Conservation (phyloP, 2,329 filamentous ascomycete genomes). For the Xylogone sp. region DNA sequence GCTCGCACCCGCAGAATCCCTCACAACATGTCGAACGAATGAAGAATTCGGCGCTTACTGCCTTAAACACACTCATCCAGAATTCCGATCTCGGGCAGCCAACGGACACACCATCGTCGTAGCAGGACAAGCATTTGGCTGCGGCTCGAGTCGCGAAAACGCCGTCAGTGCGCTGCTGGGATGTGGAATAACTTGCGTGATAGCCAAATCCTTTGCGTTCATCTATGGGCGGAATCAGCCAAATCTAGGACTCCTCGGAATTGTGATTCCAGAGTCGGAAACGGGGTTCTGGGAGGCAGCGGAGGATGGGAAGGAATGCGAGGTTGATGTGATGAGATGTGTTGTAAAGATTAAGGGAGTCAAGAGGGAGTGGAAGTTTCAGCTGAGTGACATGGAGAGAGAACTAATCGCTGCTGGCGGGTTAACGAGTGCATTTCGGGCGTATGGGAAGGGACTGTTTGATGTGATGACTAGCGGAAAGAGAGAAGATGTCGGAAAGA, state of each 20-base stretch:
- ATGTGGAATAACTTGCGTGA: constrained; percentile 36
- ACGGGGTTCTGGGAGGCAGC: constrained; percentile 34
- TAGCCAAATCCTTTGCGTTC: constrained; percentile 41
- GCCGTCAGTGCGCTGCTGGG: constrained; percentile 36
- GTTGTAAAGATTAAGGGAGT: constrained; percentile 19
- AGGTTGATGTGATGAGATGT: constrained; percentile 25
- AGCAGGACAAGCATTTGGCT: constrained; percentile 41
- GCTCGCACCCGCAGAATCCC: constrained; percentile 36
- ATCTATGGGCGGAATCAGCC: constrained; percentile 43
- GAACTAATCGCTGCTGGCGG: constrained; percentile 33
- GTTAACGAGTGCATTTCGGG: constrained; percentile 34
- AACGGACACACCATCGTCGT: constrained; percentile 38
- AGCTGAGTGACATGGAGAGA: constrained; percentile 35
- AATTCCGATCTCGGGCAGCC: constrained; percentile 34
- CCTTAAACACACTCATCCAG: constrained; percentile 35
- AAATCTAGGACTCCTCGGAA: constrained; percentile 39
- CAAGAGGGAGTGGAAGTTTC: constrained; percentile 26
- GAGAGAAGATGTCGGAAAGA: neutral
- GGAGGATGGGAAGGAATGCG: constrained; percentile 31
- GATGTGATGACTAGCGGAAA: constrained; percentile 3
- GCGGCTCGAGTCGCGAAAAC: constrained; percentile 40
- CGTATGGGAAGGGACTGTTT: constrained; percentile 33
- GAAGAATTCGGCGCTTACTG: constrained; percentile 35
- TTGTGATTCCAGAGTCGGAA: constrained; percentile 31
- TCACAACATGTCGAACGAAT: constrained; percentile 27